Base-by-base conservation (phyloP, 2,329 filamentous ascomycete genomes). In the Claviceps sp. region DNA sequence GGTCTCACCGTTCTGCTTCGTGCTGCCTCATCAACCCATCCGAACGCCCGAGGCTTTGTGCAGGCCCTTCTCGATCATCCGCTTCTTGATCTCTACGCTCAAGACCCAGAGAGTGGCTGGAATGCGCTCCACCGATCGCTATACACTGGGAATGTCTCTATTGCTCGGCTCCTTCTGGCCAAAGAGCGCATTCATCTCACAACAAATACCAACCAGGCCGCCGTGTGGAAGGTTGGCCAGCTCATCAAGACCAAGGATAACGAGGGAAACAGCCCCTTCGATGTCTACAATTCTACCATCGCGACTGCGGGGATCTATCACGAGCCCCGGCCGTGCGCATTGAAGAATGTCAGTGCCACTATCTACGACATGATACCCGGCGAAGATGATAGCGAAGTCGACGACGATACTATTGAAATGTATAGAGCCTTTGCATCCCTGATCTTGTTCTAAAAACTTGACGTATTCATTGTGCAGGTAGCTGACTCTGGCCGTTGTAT, bases 161-260 rank as follows among this genome's bases (percentile, higher is more conserved):
- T 95, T 58, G 93, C 93, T 2, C 82, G 88, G 47, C 74, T 88
- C 20, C 81, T 98, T 37, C 74, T 98, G 57, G 81, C 85, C 50
- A 84, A 85, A 58, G 91, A 96, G 64, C 74, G 82, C 22, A 78
- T 76, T 40, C 81, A 89, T 51, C 61, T 77, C 57, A 73, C 69
- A 3, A 74, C 81, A 43, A 82, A 83, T 56, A 79, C 79, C 26
- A 54, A 45, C 6, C 72, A 76, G 18, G 76, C 75, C 24, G 77
- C 75, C 14, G 72, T 78, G 18, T 74, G 80, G 57, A 81, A 81
- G 60, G 79, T 83, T 37, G 83, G 84, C 9, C 84, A 84, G 30
- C 71, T 97, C 43, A 90, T 96, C 62, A 96, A 95, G 70, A 88
- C 93, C 50, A 98, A 97, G 66, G 93, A 98, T 62, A 82, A 86